These are phyloP conservation scores for Phycomyces nitens DNA, from an alignment of 192 early-diverging fungal species.

Conservation along the genomic window DNA sequence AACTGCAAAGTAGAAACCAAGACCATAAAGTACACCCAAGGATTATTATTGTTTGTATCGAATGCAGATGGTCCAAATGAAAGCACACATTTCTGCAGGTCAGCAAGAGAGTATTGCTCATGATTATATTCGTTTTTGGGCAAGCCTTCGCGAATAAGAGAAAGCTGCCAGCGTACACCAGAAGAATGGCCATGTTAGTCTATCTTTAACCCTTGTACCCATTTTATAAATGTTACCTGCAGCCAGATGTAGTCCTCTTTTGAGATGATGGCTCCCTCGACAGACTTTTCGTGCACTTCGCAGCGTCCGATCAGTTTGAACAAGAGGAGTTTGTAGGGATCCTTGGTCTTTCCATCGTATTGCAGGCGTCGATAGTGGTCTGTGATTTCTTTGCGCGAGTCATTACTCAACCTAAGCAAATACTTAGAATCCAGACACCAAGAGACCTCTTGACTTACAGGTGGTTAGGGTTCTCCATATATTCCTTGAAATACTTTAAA, in stretches of 20 bases:
- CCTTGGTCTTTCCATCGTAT: constrained; percentile 48
- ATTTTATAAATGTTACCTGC: constrained; percentile 47
- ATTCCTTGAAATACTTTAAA: background rate
- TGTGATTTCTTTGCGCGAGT: constrained; percentile 52
- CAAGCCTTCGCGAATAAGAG: constrained; percentile 60
- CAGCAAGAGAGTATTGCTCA: constrained; percentile 63
- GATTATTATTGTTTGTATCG: constrained; percentile 61
- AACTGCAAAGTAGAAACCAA: constrained; percentile 88
- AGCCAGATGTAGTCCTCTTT: constrained; percentile 96
- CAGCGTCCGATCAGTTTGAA: constrained; percentile 90
- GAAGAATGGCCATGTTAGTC: background rate
- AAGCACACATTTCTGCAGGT: constrained; percentile 58
- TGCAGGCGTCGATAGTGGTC: constrained; percentile 50
- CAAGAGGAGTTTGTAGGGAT: constrained; percentile 90
- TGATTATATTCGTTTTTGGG: constrained; percentile 43
- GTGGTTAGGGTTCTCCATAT: background rate
- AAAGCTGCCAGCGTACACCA: constrained; percentile 34
- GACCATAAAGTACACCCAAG: constrained; percentile 76
- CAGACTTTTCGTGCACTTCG: constrained; percentile 67
- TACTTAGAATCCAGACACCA: no score
- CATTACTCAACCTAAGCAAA: background rate
- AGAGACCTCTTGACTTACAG: no score
- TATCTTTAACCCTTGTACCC: no score
- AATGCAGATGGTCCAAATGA: constrained; percentile 75
- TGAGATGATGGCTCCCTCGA: constrained; percentile 64